Base-by-base conservation (phyloP, 352 stramenopile species). In the Globisporangium polare region DNA sequence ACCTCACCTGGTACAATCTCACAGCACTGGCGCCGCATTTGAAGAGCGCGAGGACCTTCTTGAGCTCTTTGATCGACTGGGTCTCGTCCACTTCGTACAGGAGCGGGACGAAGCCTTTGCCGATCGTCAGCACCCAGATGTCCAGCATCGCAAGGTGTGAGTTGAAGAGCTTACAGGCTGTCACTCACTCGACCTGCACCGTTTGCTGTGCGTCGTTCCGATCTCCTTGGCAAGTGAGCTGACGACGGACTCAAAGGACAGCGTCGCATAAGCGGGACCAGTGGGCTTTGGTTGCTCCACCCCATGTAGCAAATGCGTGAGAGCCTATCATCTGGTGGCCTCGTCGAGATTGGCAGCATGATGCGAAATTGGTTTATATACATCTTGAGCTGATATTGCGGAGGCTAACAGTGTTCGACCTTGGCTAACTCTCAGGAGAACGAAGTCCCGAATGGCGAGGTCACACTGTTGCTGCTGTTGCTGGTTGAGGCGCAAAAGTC, bases 401-500 rank as follows among this genome's bases (percentile, higher is more conserved):
- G 50, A 45, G 39, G 39, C 39, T 45, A 8, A 20, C 39, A 20
- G 4, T 31, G 27, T 20, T 42, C 18, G 3, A 53, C 8, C 15
- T 12, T 39, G 9, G 55, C 31, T 62, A 33, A 18, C 1, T 62
- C 26, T 42, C n/a, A 49, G 7, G 42, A 49, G 26, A 49, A 15
- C 20, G 42, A 49, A 18, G 13, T 20, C 15, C 4, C 39, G 15
- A 45, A 20, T 13, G 39, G 39, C 39, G 39, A 9, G n/a, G 9
- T 51, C 5, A 8, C 31, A 27, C 22, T 54, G 1, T 15, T 47
- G 7, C 35, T 46, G 33, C 20, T 57, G 58, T 22, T 57, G 58
- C 7, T 18, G 42, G 15, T 43, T 33, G 29, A 33, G 29, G 59
- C 37, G 43, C 67, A 87, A 47, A 80, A 88, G 22, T 76, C 54